Percentiles rank a stretch among this genome's conserved stretches.
Evolutionary conservation across 805 yeast genomes (phyloP).

Genomic region (Metschnikowia similis): DNA sequence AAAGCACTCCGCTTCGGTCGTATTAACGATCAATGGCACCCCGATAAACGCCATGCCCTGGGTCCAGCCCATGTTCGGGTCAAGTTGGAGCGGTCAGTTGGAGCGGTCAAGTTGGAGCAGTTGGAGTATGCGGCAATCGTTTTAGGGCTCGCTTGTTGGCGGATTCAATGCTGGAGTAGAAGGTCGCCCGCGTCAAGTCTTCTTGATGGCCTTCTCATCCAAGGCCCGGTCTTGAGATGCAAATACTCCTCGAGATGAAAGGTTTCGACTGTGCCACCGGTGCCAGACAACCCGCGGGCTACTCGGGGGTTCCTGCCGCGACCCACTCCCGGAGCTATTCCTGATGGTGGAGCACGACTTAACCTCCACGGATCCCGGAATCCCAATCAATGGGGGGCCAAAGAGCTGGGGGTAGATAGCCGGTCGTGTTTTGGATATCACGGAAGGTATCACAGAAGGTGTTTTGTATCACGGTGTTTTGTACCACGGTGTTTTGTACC

Average conservation of each 20-base stretch:
- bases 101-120: no score
- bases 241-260: conserved; percentile 54
- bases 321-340: conserved; percentile 57
- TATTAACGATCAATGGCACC: conserved; percentile 77
- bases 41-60: conserved; percentile 96
- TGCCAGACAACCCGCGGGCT: conserved; percentile 94
- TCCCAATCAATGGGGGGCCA: conserved; percentile 60
- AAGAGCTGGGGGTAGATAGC: conserved; percentile 19
- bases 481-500: no score
- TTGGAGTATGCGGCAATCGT: conserved; percentile 76
- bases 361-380: conserved; percentile 80
- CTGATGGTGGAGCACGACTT: conserved; percentile 59
- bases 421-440: conserved; percentile 46
- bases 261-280: conserved; percentile 68
- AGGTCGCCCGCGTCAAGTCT: conserved; percentile 82
- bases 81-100: no score
- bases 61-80: conserved; percentile 93
- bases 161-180: conserved; percentile 55
- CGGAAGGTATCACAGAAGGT: no score
- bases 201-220: conserved; percentile 72
- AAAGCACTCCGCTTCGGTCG: conserved; percentile 82
- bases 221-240: conserved; percentile 43
- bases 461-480: no score
- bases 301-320: conserved; percentile 71
- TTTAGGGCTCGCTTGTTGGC: conserved; percentile 60